These are phyloP conservation scores for Hortiboletus campestris DNA, from an alignment of 768 basidiomycete genomes.

Conservation along the genomic window DNA sequence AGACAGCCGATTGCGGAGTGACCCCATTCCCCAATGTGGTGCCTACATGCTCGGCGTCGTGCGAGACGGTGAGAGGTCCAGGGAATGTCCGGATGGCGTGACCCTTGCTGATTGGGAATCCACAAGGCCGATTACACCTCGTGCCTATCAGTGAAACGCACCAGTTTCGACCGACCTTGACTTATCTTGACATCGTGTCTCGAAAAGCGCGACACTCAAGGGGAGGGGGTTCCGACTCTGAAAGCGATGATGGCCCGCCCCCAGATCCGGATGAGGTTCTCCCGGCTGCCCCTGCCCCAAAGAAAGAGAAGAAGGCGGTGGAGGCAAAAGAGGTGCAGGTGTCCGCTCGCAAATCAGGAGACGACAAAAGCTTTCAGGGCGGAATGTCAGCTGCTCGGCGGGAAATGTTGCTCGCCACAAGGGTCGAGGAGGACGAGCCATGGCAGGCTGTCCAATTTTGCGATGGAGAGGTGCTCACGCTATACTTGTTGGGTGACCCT, in stretches of 20 bases:
- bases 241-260: conserved; percentile 76
- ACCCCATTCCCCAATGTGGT: conserved; percentile 63
- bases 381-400: conserved; percentile 68
- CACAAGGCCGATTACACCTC: conserved; percentile 62
- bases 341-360: conserved; percentile 60
- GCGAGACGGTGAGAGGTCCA: conserved; percentile 54
- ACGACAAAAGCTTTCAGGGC: conserved; percentile 63
- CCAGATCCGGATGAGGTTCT: conserved; percentile 73
- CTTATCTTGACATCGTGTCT: conserved; percentile 73
- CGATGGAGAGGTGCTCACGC: conserved; percentile 56
- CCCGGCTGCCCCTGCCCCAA: conserved; percentile 37
- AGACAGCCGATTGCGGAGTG: conserved; percentile 72
- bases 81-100: background rate
- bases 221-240: conserved; percentile 55
- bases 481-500: background rate
- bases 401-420: conserved; percentile 74
- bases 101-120: conserved; percentile 8
- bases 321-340: conserved; percentile 78
- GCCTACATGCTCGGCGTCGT: conserved; percentile 76
- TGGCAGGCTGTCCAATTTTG: conserved; percentile 72
- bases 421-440: conserved; percentile 72
- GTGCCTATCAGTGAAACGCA: conserved; percentile 78
- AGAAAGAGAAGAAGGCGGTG: conserved; percentile 59
- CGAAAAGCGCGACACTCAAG: conserved; percentile 57
- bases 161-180: conserved; percentile 79